Base-by-base conservation (phyloP, 495 filamentous ascomycete species). In the Elaphomyces granulatus region DNA sequence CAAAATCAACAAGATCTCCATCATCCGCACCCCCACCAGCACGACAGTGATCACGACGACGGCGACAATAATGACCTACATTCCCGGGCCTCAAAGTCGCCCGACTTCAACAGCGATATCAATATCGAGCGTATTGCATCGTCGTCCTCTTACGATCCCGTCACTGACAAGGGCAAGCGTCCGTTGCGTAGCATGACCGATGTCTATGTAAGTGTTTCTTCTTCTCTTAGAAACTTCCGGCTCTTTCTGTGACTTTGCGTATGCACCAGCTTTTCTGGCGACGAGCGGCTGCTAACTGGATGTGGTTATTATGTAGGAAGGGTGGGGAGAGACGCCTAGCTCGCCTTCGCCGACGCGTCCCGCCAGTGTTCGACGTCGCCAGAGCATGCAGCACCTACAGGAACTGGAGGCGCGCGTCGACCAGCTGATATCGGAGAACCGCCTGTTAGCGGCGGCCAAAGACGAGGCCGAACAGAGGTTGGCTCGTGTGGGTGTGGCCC, bases 261-360 rank as follows among this genome's bases (percentile, higher is more conserved):
- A n/a, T n/a, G n/a, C n/a, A n/a, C n/a, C n/a, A n/a, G n/a, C n/a
- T n/a, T n/a, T n/a, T n/a, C n/a, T n/a, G n/a, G n/a, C n/a, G n/a
- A n/a, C n/a, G n/a, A n/a, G n/a, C n/a, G n/a, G n/a, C n/a, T n/a
- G n/a, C n/a, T n/a, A n/a, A n/a, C n/a, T n/a, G n/a, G n/a, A n/a
- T n/a, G n/a, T n/a, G n/a, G n/a, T n/a, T n/a, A n/a, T n/a, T n/a
- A n/a, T n/a, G 40, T 60, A 94, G 86, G 87, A 94, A 75, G 88
- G 83, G 61, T 93, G 76, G 69, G 90, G 92, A 59, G 87, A 94
- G 59, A 84, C 81, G 61, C 85, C 75, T 53, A 83, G 78, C 48
- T 92, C 85, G 52, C 87, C 88, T 49, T 96, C 92, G 49, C 90
- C 90, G 37, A 93, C 86, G 48, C 82, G 92, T 58, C 88, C 88